These are phyloP conservation scores for Chenopodium suecicum DNA, from an alignment of 148 eudicot genomes.

Conservation along the genomic window DNA sequence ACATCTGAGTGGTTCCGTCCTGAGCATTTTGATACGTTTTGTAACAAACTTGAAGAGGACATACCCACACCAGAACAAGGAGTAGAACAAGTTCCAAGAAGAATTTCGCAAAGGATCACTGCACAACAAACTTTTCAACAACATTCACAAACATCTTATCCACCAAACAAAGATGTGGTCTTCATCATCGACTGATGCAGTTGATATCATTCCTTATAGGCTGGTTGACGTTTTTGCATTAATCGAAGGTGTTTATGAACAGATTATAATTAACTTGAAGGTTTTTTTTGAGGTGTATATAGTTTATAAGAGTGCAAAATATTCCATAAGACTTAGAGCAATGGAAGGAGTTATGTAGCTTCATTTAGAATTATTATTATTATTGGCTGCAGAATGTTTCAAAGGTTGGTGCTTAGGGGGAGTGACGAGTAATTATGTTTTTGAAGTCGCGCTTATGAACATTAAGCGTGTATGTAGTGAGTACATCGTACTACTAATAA, in stretches of 20 bases:
- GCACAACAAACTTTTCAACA: background rate
- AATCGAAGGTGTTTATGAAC: too few relatives aligned
- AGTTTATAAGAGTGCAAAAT: background rate
- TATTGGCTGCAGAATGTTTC: background rate
- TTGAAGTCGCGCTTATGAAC: too few relatives aligned
- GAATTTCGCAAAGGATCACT: constrained; percentile 32
- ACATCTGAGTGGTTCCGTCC: constrained; percentile 18
- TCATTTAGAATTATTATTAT: too few relatives aligned
- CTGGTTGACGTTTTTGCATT: background rate
- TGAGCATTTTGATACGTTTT: constrained; percentile 20
- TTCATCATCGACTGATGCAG: background rate
- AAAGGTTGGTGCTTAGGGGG: too few relatives aligned
- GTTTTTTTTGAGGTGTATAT: background rate
- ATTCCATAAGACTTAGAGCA: background rate
- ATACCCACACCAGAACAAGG: constrained; percentile 1
- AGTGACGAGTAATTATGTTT: too few relatives aligned
- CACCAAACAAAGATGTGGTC: too few relatives aligned
- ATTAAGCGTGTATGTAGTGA: too few relatives aligned
- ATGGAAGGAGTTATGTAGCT: background rate
- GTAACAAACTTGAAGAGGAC: constrained; percentile 23
- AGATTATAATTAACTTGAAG: background rate
- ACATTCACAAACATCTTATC: too few relatives aligned
- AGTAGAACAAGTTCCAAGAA: background rate
- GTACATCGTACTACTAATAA: too few relatives aligned
- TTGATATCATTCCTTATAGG: background rate